These are phyloP conservation scores for Carex myosuroides DNA, from an alignment of 176 grass and related monocot genomes.

Conservation along the genomic window DNA sequence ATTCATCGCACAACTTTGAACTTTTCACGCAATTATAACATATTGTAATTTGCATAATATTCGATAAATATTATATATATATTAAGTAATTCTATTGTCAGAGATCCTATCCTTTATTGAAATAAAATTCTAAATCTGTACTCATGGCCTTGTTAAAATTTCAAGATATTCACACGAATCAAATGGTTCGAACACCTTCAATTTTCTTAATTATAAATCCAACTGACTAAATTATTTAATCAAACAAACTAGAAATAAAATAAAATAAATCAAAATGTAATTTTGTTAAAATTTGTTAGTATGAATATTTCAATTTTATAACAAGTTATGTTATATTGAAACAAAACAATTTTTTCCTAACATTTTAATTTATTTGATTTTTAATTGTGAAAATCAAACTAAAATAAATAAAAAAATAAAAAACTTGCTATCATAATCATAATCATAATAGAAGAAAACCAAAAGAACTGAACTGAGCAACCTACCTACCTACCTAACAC, in stretches of 20 bases:
- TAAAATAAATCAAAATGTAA: no score
- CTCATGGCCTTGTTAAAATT: no score
- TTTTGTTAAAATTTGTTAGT: no score
- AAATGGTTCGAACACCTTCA: background rate
- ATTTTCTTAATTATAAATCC: background rate
- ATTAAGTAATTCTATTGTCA: no score
- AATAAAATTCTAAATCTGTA: no score
- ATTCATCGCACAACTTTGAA: no score
- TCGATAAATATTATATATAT: no score
- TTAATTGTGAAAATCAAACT: background rate
- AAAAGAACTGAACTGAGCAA: background rate
- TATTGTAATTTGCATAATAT: no score
- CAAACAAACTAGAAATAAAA: background rate
- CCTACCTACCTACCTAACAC: background rate
- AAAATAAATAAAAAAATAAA: background rate
- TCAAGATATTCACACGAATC: background rate
- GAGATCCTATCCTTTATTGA: no score
- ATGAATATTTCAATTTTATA: background rate
- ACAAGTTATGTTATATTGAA: background rate
- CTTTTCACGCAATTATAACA: no score
- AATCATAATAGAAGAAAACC: background rate
- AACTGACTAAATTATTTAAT: background rate
- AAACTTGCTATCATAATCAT: background rate
- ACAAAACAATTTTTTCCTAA: background rate
- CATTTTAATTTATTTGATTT: background rate